These are phyloP conservation scores for Colletotrichum cordylinicola DNA, from an alignment of 2,329 filamentous ascomycete species.

Conservation along the genomic window DNA sequence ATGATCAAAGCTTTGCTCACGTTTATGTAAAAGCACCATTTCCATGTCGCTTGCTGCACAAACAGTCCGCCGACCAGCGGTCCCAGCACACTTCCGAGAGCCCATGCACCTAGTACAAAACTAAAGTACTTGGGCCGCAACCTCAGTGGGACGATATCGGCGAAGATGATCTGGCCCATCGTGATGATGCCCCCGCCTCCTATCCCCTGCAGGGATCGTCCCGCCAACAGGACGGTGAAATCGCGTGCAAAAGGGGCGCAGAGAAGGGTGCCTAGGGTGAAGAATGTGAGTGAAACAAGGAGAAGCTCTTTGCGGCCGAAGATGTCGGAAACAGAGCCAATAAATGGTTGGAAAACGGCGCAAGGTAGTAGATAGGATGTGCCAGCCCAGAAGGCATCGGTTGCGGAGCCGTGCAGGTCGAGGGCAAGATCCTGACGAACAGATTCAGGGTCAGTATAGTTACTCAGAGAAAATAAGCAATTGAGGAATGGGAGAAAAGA, in stretches of 20 bases:
- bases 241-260: neutral
- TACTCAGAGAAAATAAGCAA: neutral
- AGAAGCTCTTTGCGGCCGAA: neutral
- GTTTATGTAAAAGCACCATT: neutral
- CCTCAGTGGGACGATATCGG: constrained; percentile 5
- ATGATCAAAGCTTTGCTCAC: neutral
- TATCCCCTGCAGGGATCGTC: constrained; percentile 14
- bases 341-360: neutral
- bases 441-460: neutral
- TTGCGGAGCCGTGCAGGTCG: neutral
- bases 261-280: neutral
- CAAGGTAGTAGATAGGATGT: neutral
- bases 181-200: constrained; percentile 21
- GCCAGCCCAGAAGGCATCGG: neutral
- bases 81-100: neutral
- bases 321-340: neutral
- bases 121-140: neutral
- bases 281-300: neutral
- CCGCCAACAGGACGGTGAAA: constrained; percentile 4
- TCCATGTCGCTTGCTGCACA: neutral
- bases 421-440: neutral
- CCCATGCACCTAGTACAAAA: neutral
- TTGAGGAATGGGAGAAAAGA: neutral
- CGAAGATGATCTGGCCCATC: constrained; percentile 13
- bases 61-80: neutral